A percentile compares a stretch with the other conserved stretches of the same genome.
Conservation (phyloP, 345 rosid species). For the Brassica nigra region DNA sequence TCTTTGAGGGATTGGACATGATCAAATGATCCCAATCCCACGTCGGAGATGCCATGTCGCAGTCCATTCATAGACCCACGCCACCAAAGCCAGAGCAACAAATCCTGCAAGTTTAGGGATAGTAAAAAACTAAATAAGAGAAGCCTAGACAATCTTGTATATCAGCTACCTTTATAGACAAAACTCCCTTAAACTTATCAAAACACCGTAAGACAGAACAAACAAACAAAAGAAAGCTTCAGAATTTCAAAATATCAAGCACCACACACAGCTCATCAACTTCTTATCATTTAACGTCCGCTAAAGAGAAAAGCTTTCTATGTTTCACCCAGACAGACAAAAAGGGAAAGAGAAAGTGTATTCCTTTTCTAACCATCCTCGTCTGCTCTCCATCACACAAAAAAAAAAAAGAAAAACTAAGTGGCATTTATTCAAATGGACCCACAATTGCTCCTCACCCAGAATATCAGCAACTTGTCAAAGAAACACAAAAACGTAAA, state of each 20-base stretch:
- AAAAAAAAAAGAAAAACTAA: slow-evolving; percentile 11
- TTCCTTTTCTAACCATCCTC: slow-evolving; percentile 19
- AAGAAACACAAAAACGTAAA: slow-evolving; percentile 19
- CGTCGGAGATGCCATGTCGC: slow-evolving; percentile 60
- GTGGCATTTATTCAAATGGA: slow-evolving; percentile 32
- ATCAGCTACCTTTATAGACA: slow-evolving; percentile 13
- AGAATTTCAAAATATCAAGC: not conserved
- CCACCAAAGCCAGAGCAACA: not conserved
- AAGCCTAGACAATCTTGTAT: not conserved
- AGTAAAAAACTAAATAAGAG: not conserved
- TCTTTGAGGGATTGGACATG: slow-evolving; percentile 49
- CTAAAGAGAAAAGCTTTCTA: slow-evolving; percentile 19
- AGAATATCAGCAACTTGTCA: slow-evolving; percentile 21
- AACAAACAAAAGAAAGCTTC: not conserved
- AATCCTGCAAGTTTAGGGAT: not conserved
- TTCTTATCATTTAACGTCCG: not conserved
- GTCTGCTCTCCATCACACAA: slow-evolving; percentile 34
- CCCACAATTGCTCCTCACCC: not conserved
- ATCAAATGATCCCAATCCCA: slow-evolving; percentile 86
- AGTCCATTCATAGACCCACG: slow-evolving; percentile 63
- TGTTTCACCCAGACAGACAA: slow-evolving; percentile 38
- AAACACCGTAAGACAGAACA: not conserved
- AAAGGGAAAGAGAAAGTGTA: slow-evolving; percentile 19
- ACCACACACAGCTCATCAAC: not conserved
- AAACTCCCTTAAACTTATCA: not conserved